Percentiles rank a stretch among this genome's conserved stretches.
Evolutionary conservation across 495 filamentous ascomycete species (phyloP).

Genomic region (Annulohypoxylon nitens): DNA sequence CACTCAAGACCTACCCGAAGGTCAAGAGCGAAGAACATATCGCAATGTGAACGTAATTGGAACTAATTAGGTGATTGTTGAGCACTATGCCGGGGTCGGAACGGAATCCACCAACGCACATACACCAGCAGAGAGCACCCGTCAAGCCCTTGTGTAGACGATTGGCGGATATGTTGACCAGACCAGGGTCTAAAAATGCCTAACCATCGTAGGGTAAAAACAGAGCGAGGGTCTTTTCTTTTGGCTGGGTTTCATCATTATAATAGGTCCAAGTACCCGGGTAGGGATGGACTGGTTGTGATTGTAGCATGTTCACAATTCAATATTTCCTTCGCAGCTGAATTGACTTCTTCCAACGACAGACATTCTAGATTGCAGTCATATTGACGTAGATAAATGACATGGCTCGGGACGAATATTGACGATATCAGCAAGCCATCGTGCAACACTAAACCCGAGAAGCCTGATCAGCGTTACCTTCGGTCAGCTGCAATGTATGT

Average conservation of each 20-base stretch:
- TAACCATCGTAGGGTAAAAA: slow-evolving; percentile 9
- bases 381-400: background rate
- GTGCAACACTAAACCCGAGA: background rate
- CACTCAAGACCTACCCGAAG: background rate
- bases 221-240: background rate
- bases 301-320: background rate
- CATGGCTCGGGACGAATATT: background rate
- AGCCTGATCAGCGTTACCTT: slow-evolving; percentile 1
- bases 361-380: background rate
- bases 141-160: slow-evolving; percentile 1
- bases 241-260: slow-evolving; percentile 4
- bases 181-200: slow-evolving; percentile 5
- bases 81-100: slow-evolving; percentile 20
- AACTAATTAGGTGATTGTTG: background rate
- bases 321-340: background rate
- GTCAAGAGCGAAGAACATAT: background rate
- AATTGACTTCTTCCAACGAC: background rate
- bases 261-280: slow-evolving; percentile 9
- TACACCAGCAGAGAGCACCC: background rate
- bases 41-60: background rate
- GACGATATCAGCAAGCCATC: background rate
- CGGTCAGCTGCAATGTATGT: slow-evolving; percentile 7
- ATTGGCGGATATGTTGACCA: background rate
- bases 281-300: background rate
- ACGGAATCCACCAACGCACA: slow-evolving; percentile 22